Evolutionary conservation across 2,329 filamentous ascomycete genomes (phyloP).

Genomic region (Colletotrichum cordylinicola): DNA sequence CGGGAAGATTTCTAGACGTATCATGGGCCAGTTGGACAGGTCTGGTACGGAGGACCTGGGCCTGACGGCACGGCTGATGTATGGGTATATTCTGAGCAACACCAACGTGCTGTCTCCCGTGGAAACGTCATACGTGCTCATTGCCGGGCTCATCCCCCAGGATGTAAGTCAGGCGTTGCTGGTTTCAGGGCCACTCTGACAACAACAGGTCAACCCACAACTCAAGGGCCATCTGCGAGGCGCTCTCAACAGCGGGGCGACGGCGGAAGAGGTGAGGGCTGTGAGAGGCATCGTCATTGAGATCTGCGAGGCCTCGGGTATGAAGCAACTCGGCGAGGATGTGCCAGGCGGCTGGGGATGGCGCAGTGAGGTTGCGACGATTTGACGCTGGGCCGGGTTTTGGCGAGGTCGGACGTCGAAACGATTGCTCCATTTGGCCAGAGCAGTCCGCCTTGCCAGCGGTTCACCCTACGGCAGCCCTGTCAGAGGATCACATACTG

Average conservation of each 20-base stretch:
- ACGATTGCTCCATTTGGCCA: neutral
- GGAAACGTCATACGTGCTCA: conserved; percentile 57
- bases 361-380: conserved; percentile 47
- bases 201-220: conserved; percentile 52
- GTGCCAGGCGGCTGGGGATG: conserved; percentile 49
- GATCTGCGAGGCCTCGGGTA: conserved; percentile 53
- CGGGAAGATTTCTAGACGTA: conserved; percentile 51
- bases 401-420: neutral
- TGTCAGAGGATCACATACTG: neutral
- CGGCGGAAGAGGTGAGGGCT: conserved; percentile 52
- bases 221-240: conserved; percentile 59
- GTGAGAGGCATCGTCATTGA: conserved; percentile 50
- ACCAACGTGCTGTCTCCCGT: conserved; percentile 45
- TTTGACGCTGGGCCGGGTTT: conserved; percentile 29
- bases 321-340: conserved; percentile 42
- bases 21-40: conserved; percentile 53
- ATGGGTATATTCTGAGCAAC: conserved; percentile 55
- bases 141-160: conserved; percentile 56
- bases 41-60: conserved; percentile 57
- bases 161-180: conserved; percentile 42
- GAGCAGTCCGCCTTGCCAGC: neutral
- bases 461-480: neutral
- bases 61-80: conserved; percentile 51
- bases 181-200: neutral
- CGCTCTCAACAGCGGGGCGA: conserved; percentile 55